Percentiles rank a stretch among this genome's conserved stretches.
Conservation (phyloP, 208 protist species). For the Crithidia fasciculata region DNA sequence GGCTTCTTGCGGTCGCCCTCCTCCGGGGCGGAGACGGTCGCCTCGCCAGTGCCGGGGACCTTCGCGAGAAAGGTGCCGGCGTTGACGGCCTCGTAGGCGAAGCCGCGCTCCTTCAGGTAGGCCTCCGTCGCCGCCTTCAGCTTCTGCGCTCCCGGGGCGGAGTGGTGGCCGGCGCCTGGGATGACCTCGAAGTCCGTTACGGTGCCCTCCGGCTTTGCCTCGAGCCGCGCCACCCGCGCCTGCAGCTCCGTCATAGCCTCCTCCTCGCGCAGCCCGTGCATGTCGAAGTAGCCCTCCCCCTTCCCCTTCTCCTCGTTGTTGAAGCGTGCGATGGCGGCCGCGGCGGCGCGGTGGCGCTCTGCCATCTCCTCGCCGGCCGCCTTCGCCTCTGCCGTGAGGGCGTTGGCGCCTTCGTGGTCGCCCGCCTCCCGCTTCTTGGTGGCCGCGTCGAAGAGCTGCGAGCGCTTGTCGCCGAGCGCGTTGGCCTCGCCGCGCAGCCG, state of each 20-base stretch:
- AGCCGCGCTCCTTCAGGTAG: constrained; percentile 42
- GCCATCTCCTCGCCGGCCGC: constrained; percentile 41
- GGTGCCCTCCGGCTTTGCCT: constrained; percentile 38
- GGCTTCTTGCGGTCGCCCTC: constrained; percentile 23
- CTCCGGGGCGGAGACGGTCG: constrained; percentile 11
- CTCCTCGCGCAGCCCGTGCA: constrained; percentile 60
- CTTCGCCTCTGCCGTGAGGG: constrained; percentile 43
- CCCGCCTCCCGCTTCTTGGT: constrained; percentile 39
- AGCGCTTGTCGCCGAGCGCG: constrained; percentile 43
- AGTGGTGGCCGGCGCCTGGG: constrained; percentile 65
- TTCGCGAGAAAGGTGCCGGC: constrained; percentile 46
- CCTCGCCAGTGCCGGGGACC: constrained; percentile 36
- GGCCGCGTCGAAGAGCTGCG: constrained; percentile 49
- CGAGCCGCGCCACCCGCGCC: constrained; percentile 40
- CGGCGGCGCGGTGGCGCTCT: constrained; percentile 41
- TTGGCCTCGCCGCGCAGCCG: constrained; percentile 53
- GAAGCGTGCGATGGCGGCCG: constrained; percentile 45
- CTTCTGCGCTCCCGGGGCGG: constrained; percentile 44
- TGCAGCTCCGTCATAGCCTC: constrained; percentile 56
- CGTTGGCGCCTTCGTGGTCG: constrained; percentile 36
- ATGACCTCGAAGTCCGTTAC: constrained; percentile 53
- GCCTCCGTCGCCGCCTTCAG: constrained; percentile 45
- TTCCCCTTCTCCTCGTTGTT: constrained; percentile 69
- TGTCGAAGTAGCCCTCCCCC: constrained; percentile 57
- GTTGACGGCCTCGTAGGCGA: constrained; percentile 43